Evolutionary conservation across 2,329 filamentous ascomycete species (phyloP), one percentile per base, ranked within the genome.

Genomic region (Neofusicoccum sp.): DNA sequence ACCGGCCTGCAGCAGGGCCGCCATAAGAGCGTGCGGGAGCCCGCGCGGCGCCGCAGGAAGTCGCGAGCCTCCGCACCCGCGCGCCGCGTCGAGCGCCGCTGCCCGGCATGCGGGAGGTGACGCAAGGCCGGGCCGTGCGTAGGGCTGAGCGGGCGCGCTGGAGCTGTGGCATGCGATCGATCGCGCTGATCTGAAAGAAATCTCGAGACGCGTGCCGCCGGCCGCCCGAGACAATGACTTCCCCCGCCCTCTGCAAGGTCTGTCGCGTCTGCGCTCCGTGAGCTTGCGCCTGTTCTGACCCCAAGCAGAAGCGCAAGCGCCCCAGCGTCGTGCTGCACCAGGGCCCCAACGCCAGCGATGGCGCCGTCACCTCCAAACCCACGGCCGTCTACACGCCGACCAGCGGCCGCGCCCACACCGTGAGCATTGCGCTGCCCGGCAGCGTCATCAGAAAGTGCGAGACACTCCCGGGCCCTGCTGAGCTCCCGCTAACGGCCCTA

Each of bases 341-440:
- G 34, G 61, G 30, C 48, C 34, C 26, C 16, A 28, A 38, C 34
- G 53, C 53, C n/a, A 61, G 51, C 51, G 38, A 57, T 30, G 60
- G 51, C 45, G 28, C 74, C 34, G 82, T 85, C 65, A 86, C 84
- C 3, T 85, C 87, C 26, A 90, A 87, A 71, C 88, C 89, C 3
- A 86, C 86, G 4, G 86, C 88, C 7, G 77, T 87, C 38, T 93
- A 91, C 75, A 79, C 82, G 54, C 86, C 90, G 1, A 80, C 77
- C 0, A 80, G 82, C 47, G 86, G 87, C 36, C 80, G 90, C 65
- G 77, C 84, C 36, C 90, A 88, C 82, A 95, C 91, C 0, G 72
- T 95, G 16, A 93, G 88, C 43, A 82, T 95, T 34, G 91, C 91
- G 3, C 75, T 96, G 31, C 89, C 91, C 1, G 89, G 88, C 34